A percentile compares a stretch with the other conserved stretches of the same genome.
phyloP scores from a whole-genome alignment of 163 green algal species.

The Scenedesmus sp. region DNA sequence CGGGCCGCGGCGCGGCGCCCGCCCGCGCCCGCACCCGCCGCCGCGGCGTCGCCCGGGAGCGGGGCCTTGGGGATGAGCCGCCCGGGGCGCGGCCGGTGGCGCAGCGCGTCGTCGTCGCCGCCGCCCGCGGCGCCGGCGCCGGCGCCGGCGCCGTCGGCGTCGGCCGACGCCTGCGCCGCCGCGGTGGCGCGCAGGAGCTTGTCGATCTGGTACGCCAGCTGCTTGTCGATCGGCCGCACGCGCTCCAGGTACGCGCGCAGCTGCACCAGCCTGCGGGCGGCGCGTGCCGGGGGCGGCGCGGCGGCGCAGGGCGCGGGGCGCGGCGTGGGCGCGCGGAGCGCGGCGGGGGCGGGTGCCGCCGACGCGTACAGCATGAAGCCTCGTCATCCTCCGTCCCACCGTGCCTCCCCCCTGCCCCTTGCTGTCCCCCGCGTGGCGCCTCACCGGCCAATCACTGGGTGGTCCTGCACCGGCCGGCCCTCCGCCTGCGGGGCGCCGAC shows the following conservation, averaged over 20 bases:
- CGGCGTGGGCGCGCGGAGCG: no score
- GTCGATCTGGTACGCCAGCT: constrained; percentile 95
- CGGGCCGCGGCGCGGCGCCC: no score
- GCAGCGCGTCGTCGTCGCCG: constrained; percentile 65
- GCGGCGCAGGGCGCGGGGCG: no score
- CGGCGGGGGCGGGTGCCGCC: no score
- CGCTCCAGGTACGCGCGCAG: constrained; percentile 87
- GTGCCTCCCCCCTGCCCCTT: no score
- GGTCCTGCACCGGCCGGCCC: constrained; percentile 83
- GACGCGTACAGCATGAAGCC: not conserved
- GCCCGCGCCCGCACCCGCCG: no score
- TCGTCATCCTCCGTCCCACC: no score
- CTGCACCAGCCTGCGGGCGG: constrained; percentile 76
- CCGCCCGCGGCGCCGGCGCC: constrained; percentile 29
- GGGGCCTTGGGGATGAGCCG: constrained; percentile 65
- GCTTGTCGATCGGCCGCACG: constrained; percentile 94
- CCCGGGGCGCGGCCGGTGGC: constrained; percentile 77
- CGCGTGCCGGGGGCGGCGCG: not conserved
- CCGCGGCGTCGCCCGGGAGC: constrained; percentile 16
- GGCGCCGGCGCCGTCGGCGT: not conserved
- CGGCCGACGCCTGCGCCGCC: not conserved
- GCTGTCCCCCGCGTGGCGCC: no score
- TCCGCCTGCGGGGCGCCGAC: no score
- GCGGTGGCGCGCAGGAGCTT: constrained; percentile 87
- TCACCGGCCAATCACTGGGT: constrained; percentile 88